Conservation (phyloP, 441 rosid genomes). For the Gossypium lobatum region DNA sequence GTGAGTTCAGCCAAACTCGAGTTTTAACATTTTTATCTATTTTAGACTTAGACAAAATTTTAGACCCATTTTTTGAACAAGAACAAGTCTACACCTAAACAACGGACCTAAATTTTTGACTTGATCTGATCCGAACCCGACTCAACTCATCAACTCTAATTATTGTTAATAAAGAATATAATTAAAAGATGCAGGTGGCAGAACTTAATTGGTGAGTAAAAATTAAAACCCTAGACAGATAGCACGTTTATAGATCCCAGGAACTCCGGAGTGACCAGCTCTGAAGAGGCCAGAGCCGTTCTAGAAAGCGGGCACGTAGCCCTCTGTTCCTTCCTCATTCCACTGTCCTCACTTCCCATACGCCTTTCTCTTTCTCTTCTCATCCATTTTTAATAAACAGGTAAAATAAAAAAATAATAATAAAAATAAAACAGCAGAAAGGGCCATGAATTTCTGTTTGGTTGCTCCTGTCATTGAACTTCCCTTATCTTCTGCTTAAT, state of each 20-base stretch:
- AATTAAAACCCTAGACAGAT: background rate
- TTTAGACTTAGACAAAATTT: fast-evolving
- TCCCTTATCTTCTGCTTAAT: conserved; percentile 24
- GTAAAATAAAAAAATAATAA: too few relatives aligned
- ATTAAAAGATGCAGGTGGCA: background rate
- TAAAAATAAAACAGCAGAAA: background rate
- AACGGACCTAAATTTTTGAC: too few relatives aligned
- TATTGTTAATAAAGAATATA: too few relatives aligned
- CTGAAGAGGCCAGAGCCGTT: conserved; percentile 6
- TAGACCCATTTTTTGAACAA: too few relatives aligned
- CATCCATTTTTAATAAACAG: background rate
- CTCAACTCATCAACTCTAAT: too few relatives aligned
- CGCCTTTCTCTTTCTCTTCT: conserved; percentile 29
- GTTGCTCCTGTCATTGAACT: background rate
- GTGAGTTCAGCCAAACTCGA: too few relatives aligned
- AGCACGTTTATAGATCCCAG: background rate
- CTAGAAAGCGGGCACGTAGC: conserved; percentile 40
- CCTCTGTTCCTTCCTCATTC: conserved; percentile 32
- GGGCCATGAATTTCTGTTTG: conserved; percentile 28
- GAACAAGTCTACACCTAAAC: too few relatives aligned
- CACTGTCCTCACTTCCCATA: conserved; percentile 31
- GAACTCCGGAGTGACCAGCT: background rate
- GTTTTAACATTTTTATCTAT: fast-evolving
- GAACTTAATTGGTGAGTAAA: background rate
- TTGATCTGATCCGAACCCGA: too few relatives aligned